Evolutionary conservation across 768 basidiomycete species (phyloP), one percentile per base, ranked within the genome.

Genomic region (Mrakia blollopis): DNA sequence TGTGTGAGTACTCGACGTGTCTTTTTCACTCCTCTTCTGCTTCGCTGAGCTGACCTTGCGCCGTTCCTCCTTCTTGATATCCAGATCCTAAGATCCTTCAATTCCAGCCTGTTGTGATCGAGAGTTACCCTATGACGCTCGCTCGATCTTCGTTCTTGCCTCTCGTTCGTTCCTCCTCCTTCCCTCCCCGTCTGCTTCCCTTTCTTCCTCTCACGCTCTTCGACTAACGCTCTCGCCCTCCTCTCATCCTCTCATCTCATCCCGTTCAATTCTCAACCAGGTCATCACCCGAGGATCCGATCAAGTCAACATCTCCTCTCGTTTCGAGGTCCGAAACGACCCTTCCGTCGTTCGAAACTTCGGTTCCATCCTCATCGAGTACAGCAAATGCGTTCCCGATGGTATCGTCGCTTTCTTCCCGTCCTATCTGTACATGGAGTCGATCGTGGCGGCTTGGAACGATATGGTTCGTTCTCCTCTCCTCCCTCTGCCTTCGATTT

Each of bases 401-500:
- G 97, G 97, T 18, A 92, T 99, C 78, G 97, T 98, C 28, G 95
- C 94, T 6, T 99, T 99, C 87, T 99, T 99, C 85, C 97, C 97
- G 28, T 94, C 92, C 84, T 99, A 99, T 85, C 89, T 99, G 21
- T 99, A 99, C 84, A 99, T 99, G 97, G 97, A 99, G 84, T 94
- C 93, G 32, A 99, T 99, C 77, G 97, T 98, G 16, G 94, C 94
- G 2, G 97, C 97, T n/a, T 99, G 97, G 97, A 98, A 98, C 82
- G 97, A 99, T 83, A 99, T 99, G 97, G 97, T 95, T 83, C 72
- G 91, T 85, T 57, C 54, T 37, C 13, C 25, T n/a, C 50, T 37
- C n/a, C 21, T 0, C 13, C 60, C 28, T 7, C 0, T 39, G 23
- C 5, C 5, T 23, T 13, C 52, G 13, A n/a, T 23, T 32, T 6